phyloP scores from a whole-genome alignment of 306 rosid genomes.

The Quercus variabilis region DNA sequence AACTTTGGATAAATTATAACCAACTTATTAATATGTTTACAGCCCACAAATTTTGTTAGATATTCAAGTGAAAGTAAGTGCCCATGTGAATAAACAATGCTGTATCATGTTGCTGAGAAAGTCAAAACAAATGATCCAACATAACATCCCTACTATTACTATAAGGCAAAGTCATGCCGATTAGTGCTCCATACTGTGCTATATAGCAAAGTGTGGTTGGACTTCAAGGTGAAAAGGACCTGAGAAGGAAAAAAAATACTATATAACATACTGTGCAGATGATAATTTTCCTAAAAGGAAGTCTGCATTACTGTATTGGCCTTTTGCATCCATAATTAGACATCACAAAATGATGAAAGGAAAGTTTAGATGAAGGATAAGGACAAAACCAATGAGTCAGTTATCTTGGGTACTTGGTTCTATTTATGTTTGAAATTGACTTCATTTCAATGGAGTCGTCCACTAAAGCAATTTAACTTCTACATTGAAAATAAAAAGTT shows the following conservation, averaged over 20 bases:
- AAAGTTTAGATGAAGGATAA: neutral
- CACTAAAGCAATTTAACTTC: slow-evolving; percentile 8
- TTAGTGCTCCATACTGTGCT: slow-evolving; percentile 6
- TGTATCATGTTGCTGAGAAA: neutral
- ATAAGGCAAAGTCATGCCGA: neutral
- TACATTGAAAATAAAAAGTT: neutral
- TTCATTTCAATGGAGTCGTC: slow-evolving; percentile 8
- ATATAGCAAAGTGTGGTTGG: neutral
- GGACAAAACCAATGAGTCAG: neutral
- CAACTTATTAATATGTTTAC: neutral
- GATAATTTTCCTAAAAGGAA: neutral
- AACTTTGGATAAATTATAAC: neutral
- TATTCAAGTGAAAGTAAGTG: neutral
- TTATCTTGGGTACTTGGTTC: slow-evolving; percentile 1
- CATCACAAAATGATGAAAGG: neutral
- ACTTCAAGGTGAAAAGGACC: neutral
- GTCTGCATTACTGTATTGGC: neutral
- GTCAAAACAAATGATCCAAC: neutral
- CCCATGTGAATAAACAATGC: too few relatives aligned
- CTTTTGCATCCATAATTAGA: slow-evolving; percentile 6
- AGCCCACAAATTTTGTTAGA: neutral
- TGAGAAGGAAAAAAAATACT: neutral
- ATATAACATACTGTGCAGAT: neutral
- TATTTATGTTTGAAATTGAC: slow-evolving; percentile 17
- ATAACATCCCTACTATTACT: neutral